Conservation (phyloP, 2,329 filamentous ascomycete species). For the Colletotrichum truncatum region DNA sequence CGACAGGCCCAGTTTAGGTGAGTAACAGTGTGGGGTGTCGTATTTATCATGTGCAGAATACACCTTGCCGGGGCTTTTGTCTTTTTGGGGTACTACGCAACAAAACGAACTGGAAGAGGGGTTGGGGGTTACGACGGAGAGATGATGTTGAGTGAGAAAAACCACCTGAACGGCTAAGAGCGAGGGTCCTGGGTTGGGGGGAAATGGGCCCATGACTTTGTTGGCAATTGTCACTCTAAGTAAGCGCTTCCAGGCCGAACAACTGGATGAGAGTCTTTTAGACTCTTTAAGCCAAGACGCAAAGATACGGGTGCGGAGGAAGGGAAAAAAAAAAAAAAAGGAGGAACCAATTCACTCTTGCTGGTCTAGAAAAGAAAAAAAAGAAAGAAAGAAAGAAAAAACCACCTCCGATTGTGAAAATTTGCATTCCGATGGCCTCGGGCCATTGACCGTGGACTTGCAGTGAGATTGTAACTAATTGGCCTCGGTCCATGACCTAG, state of each 20-base stretch:
- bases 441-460: constrained; percentile 16
- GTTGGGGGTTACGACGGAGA: background rate
- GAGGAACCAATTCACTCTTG: too few species aligned
- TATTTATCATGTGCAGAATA: constrained; percentile 19
- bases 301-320: too few species aligned
- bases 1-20: constrained; percentile 10
- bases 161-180: background rate
- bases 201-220: background rate
- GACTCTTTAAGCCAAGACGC: too few species aligned
- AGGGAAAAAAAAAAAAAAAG: background rate
- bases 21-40: constrained; percentile 19
- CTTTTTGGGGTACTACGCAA: background rate
- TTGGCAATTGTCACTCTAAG: background rate
- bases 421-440: background rate
- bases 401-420: background rate
- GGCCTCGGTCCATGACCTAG: constrained; percentile 19
- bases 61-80: background rate
- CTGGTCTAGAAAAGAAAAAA: background rate
- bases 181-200: background rate
- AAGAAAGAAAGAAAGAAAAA: background rate
- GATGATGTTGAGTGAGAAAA: background rate
- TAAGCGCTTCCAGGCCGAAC: too few species aligned
- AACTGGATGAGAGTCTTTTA: background rate
- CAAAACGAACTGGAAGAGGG: background rate
- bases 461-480: background rate